phyloP scores from a whole-genome alignment of 495 filamentous ascomycete species.

The Aspergillus steynii region DNA sequence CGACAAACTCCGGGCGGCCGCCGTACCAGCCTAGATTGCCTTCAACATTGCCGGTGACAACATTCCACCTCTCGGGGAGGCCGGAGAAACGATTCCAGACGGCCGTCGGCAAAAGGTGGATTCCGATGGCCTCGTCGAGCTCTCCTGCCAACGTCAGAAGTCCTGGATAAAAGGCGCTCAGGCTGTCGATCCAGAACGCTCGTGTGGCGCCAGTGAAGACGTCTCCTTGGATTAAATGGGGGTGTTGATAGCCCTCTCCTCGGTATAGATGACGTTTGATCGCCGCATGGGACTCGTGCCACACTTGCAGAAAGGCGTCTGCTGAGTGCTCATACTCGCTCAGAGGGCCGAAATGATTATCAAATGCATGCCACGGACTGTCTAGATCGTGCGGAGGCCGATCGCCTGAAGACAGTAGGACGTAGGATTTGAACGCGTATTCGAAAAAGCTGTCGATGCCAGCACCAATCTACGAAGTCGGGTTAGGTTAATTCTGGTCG shows the following conservation, averaged over 20 bases:
- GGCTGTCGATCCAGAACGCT: constrained; percentile 91
- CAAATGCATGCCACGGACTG: constrained; percentile 41
- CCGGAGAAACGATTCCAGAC: constrained; percentile 93
- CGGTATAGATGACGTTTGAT: constrained; percentile 84
- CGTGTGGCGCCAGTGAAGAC: constrained; percentile 77
- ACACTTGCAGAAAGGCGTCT: constrained; percentile 76
- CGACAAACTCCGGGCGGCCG: constrained; percentile 91
- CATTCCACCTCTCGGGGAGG: constrained; percentile 91
- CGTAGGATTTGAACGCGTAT: constrained; percentile 91
- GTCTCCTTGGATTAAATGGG: constrained; percentile 90
- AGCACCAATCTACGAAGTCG: constrained; percentile 68
- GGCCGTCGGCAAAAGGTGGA: constrained; percentile 85
- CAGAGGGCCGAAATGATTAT: constrained; percentile 56
- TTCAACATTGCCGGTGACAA: constrained; percentile 81
- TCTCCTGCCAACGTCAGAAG: constrained; percentile 85
- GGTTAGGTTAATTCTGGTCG: constrained; percentile 2
- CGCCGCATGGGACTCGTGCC: constrained; percentile 80
- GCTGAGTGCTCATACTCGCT: constrained; percentile 67
- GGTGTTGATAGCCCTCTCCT: constrained; percentile 68
- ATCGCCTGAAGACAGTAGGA: constrained; percentile 73
- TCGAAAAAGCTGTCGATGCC: constrained; percentile 98
- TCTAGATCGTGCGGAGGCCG: constrained; percentile 30
- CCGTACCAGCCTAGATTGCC: constrained; percentile 91
- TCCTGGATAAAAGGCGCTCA: constrained; percentile 93
- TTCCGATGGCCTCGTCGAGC: constrained; percentile 84